phyloP scores from a whole-genome alignment of 805 yeast genomes.

The Yarrowia deformans region DNA sequence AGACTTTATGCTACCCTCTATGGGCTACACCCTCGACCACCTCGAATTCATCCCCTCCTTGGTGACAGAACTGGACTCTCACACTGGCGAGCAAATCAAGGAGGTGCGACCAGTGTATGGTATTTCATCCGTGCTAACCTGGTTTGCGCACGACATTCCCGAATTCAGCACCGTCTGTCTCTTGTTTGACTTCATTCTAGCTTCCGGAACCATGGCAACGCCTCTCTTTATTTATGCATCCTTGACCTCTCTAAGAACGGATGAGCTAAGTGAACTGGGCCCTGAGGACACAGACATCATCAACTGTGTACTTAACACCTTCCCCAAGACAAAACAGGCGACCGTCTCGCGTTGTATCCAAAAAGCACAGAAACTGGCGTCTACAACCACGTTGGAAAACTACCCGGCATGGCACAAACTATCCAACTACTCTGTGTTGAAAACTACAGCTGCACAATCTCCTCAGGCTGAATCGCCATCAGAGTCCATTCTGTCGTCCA shows the following conservation, averaged over 20 bases:
- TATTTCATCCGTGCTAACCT: conserved; percentile 76
- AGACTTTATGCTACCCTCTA: conserved; percentile 81
- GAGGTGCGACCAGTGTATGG: conserved; percentile 68
- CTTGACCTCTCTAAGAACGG: conserved; percentile 58
- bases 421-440: conserved; percentile 30
- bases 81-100: conserved; percentile 27
- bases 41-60: conserved; percentile 70
- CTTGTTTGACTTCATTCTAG: conserved; percentile 74
- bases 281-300: conserved; percentile 54
- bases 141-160: conserved; percentile 74
- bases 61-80: conserved; percentile 57
- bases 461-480: conserved; percentile 30
- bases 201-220: conserved; percentile 61
- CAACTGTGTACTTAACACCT: conserved; percentile 48
- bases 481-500: conserved; percentile 16
- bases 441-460: conserved; percentile 26
- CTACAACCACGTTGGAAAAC: conserved; percentile 26
- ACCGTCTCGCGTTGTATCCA: conserved; percentile 16
- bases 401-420: conserved; percentile 32
- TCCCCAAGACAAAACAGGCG: conserved; percentile 16
- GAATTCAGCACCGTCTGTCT: conserved; percentile 58
- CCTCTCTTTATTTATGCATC: conserved; percentile 67
- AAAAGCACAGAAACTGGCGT: conserved; percentile 15
- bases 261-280: conserved; percentile 53
- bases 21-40: conserved; percentile 71